phyloP scores from a whole-genome alignment of 2,329 filamentous ascomycete genomes.

The Xylaria sp. region DNA sequence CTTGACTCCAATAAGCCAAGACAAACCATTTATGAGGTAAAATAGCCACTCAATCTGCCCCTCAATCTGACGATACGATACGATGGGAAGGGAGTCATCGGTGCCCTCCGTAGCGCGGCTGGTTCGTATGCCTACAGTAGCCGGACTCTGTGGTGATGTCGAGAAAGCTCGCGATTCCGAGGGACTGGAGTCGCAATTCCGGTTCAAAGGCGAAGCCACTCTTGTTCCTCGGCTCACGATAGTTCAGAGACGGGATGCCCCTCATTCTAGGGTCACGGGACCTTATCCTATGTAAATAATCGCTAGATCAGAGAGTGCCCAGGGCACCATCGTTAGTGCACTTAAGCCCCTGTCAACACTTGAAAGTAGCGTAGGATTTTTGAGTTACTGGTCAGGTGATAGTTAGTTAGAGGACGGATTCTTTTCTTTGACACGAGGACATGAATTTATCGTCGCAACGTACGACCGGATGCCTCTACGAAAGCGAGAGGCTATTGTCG shows the following conservation, averaged over 20 bases:
- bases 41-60: conserved; percentile 19
- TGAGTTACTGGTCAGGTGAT: conserved; percentile 5
- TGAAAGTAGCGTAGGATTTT: conserved; percentile 1
- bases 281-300: neutral
- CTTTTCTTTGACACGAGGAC: conserved; percentile 4
- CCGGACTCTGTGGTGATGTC: neutral
- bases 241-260: conserved; percentile 2
- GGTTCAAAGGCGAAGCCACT: conserved; percentile 20
- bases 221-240: conserved; percentile 11
- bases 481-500: conserved; percentile 31
- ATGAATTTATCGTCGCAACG: neutral
- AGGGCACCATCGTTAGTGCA: neutral
- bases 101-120: conserved; percentile 1
- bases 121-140: neutral
- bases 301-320: neutral
- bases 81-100: conserved; percentile 8
- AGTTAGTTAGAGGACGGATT: neutral
- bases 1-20: conserved; percentile 29
- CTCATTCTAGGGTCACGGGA: conserved; percentile 18
- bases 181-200: conserved; percentile 4
- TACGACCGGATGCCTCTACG: neutral
- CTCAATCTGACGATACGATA: conserved; percentile 17
- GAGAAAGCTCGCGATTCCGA: neutral
- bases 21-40: neutral
- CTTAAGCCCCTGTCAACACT: neutral